Evolutionary conservation across 208 protist species (phyloP).

Genomic region (Leishmania tropica): DNA sequence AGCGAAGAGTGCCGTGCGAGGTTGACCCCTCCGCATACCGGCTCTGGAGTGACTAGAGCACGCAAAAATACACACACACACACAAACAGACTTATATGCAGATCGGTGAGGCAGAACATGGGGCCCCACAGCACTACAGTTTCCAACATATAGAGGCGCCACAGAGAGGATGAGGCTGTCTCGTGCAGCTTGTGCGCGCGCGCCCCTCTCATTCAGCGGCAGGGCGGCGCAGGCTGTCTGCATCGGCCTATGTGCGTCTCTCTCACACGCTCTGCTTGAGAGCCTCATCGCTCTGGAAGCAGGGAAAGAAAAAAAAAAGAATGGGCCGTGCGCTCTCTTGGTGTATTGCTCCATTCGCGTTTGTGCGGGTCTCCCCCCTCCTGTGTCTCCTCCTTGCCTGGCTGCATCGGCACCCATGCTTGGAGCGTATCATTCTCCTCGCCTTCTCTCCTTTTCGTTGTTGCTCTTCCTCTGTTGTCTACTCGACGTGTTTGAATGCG

Average conservation of each 20-base stretch:
- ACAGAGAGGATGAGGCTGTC: background rate
- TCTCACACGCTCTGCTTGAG: too few species aligned
- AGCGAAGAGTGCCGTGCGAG: background rate
- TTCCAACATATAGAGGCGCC: background rate
- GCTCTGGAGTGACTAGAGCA: background rate
- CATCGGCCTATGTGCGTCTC: background rate
- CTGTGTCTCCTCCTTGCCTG: background rate
- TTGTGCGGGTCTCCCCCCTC: constrained; percentile 6
- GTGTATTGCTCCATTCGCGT: background rate
- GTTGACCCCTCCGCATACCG: background rate
- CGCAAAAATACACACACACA: background rate
- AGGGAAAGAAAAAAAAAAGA: background rate
- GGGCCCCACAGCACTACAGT: background rate
- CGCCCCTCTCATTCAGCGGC: background rate
- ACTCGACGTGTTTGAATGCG: background rate
- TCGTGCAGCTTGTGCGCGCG: background rate
- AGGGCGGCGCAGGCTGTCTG: background rate
- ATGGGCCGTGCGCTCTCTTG: background rate
- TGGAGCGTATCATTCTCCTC: background rate
- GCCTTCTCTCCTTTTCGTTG: background rate
- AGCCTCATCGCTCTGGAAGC: background rate
- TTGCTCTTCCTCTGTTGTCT: background rate
- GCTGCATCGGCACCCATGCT: background rate
- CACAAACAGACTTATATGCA: background rate
- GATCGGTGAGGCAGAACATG: background rate